Evolutionary conservation across 768 basidiomycete species (phyloP).

Genomic region (Hericium erinaceus): DNA sequence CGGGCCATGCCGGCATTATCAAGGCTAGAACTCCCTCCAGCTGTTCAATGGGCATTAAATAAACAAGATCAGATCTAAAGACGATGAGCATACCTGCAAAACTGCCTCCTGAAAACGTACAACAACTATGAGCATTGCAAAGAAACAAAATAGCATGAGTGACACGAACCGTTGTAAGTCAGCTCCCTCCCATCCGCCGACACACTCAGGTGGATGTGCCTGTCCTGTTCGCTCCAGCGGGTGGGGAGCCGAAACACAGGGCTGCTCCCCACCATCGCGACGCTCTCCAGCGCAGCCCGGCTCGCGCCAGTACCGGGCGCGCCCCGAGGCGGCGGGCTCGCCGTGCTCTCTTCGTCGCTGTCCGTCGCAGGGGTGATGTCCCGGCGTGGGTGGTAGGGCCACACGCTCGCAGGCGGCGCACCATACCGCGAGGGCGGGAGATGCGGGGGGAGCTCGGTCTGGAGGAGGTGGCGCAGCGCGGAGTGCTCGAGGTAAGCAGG

Average conservation of each 20-base stretch:
- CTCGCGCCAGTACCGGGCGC: constrained; percentile 8
- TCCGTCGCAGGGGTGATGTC: constrained; percentile 10
- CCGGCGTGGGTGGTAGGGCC: constrained; percentile 22
- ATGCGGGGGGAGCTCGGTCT: constrained; percentile 39
- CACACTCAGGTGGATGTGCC: constrained; percentile 49
- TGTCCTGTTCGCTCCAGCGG: constrained; percentile 68
- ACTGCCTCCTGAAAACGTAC: background rate
- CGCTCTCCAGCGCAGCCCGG: constrained; percentile 8
- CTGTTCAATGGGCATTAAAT: constrained; percentile 3
- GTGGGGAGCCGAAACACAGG: constrained; percentile 54
- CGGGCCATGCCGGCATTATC: constrained; percentile 64
- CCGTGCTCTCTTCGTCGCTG: constrained; percentile 17
- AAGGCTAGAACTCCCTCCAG: constrained; percentile 8
- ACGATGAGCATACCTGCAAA: constrained; percentile 8
- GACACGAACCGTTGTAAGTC: constrained; percentile 50
- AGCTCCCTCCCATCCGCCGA: constrained; percentile 68
- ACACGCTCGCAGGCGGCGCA: constrained; percentile 4
- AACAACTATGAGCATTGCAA: background rate
- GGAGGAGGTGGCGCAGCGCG: constrained; percentile 59
- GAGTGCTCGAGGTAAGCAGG: constrained; percentile 75
- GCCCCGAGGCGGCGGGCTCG: constrained; percentile 11
- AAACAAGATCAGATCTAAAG: background rate
- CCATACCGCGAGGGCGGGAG: constrained; percentile 20
- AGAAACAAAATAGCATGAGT: background rate
- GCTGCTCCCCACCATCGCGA: constrained; percentile 13